Base-by-base conservation (phyloP, 179 eudicot genomes). In the Sideroxylon spinosum region DNA sequence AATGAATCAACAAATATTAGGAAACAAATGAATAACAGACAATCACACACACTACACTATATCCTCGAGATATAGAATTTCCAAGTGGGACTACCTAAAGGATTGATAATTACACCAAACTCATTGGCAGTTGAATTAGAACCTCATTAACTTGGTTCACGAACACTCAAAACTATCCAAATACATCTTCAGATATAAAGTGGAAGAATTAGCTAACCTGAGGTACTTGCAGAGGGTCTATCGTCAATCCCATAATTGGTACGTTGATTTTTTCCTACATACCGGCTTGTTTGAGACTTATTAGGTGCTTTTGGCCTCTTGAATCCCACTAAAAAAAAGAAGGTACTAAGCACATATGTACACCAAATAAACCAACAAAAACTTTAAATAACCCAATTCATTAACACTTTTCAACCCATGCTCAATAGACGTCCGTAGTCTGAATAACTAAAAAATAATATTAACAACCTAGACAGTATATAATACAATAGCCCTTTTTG, bases 181-280 rank as follows among this genome's bases (percentile, higher is more conserved):
- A 8, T 19, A 29, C 72, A 50, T 37, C 44, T 1, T 37, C 44
- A 37, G 44, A 37, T 37, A 37, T 37, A 64, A 20, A 29, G 55
- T 46, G 26, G 14, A 22, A 65, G 62, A 70, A 2, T 55, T 19
- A 56, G 13, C 1, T 29, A 23, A 82, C 88, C 88, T 85, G 75
- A 66, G 7, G 84, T 49, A 73, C 76, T 60, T 0, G 49, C 55
- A 20, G 80, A 32, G 6, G 68, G 77, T 19, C 50, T 71, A 29
- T 22, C 71, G 73, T 44, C 82, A 64, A 73, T 73, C 77, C 78
- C 77, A 20, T 17, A 53, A 26, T 70, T 69, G 19, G 60, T 22
- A 32, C 22, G 76, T 28, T 68, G 83, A 29, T 63, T 55, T 75
- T 79, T 87, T 76, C 74, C 81, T 68, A 57, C 52, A 28, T 56